These are phyloP conservation scores for Coemansia sp. DNA, from an alignment of 192 early-diverging fungal genomes.

Conservation along the genomic window DNA sequence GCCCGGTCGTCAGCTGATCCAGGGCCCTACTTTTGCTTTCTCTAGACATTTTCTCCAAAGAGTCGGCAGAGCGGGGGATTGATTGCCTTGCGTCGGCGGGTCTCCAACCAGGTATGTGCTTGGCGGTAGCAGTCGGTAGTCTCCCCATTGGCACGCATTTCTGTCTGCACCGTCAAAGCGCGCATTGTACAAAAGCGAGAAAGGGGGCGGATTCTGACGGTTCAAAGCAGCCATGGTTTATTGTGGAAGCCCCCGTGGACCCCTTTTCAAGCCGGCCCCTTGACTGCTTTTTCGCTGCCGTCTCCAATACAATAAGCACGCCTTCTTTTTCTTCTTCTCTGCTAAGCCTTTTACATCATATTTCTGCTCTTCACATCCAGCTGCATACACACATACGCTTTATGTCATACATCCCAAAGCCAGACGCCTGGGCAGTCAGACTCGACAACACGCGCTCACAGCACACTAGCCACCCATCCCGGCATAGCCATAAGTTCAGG, in stretches of 20 bases:
- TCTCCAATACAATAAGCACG: neutral
- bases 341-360: neutral
- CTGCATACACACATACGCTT: neutral
- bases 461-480: neutral
- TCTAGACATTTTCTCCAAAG: neutral
- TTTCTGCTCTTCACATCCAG: neutral
- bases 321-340: constrained; percentile 1
- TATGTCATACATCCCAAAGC: constrained; percentile 35
- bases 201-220: neutral
- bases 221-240: neutral
- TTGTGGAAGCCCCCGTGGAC: neutral
- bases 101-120: neutral
- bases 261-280: neutral
- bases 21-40: neutral
- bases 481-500: neutral
- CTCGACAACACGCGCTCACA: constrained; percentile 6
- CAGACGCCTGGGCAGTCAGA: constrained; percentile 9
- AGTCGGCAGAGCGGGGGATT: neutral
- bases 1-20: neutral
- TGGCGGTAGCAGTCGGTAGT: neutral
- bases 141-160: neutral
- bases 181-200: constrained; percentile 1
- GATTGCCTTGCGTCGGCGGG: neutral
- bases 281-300: neutral
- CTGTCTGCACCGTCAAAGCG: neutral